Evolutionary conservation across 805 yeast species (phyloP).

Genomic region (Isabelozyma rhagii): DNA sequence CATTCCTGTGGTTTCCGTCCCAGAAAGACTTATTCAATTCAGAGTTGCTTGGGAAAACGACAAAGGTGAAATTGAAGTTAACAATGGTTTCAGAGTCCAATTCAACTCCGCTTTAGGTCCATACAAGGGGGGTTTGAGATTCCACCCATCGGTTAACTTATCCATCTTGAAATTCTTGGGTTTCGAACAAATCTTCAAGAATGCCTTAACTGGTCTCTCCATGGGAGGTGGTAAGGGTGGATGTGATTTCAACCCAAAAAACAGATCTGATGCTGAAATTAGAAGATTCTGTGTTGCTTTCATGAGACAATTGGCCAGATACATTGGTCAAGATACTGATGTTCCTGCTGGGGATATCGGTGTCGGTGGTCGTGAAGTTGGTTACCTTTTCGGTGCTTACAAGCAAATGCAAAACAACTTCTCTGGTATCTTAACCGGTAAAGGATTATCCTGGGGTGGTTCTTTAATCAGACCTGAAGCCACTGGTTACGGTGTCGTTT

Average conservation of each 20-base stretch:
- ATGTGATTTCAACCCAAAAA: slow-evolving; percentile 96
- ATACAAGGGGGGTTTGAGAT: slow-evolving; percentile 97
- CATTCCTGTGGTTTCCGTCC: slow-evolving; percentile 85
- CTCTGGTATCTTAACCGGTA: slow-evolving; percentile 98
- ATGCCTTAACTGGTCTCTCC: slow-evolving; percentile 93
- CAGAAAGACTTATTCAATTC: slow-evolving; percentile 95
- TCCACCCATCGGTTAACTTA: slow-evolving; percentile 95
- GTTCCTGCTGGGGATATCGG: slow-evolving; percentile 99
- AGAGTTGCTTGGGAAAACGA: slow-evolving; percentile 98
- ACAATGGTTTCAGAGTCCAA: slow-evolving; percentile 97
- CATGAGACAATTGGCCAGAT: slow-evolving; percentile 93
- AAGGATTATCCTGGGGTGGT: slow-evolving; percentile 98
- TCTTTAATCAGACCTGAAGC: slow-evolving; percentile 99
- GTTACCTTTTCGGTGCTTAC: slow-evolving; percentile 96
- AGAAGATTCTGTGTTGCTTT: slow-evolving; percentile 95
- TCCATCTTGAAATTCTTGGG: slow-evolving; percentile 95
- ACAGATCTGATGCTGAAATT: slow-evolving; percentile 87
- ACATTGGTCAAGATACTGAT: slow-evolving; percentile 96
- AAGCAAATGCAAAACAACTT: slow-evolving; percentile 85
- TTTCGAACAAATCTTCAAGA: slow-evolving; percentile 97
- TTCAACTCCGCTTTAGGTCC: slow-evolving; percentile 98
- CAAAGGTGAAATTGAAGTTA: slow-evolving; percentile 84
- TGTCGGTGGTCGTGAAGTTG: slow-evolving; percentile 95
- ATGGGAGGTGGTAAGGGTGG: slow-evolving; percentile 99
- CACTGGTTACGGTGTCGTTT: slow-evolving; percentile 95